Evolutionary conservation across 345 rosid species (phyloP).

Genomic region (Aethionema arabicum): DNA sequence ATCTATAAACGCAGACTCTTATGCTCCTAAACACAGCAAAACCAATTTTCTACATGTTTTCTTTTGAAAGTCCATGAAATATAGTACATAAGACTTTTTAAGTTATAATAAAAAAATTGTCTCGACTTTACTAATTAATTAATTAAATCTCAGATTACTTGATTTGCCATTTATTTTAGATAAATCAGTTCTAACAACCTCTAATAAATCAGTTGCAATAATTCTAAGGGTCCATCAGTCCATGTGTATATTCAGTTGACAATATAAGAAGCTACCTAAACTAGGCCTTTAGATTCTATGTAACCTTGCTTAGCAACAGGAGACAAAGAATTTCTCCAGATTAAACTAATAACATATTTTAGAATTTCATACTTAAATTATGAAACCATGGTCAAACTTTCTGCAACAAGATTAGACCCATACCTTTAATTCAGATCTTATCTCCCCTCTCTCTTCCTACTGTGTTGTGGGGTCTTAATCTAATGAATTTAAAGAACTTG

Average conservation of each 20-base stretch:
- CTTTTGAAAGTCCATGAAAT: too few relatives aligned
- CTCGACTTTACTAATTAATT: too few relatives aligned
- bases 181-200: too few relatives aligned
- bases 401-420: conserved; percentile 55
- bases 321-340: conserved; percentile 15
- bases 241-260: background rate
- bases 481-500: conserved; percentile 26
- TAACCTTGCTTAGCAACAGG: background rate
- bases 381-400: conserved; percentile 52
- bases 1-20: too few relatives aligned
- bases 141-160: too few relatives aligned
- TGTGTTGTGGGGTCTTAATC: conserved; percentile 63
- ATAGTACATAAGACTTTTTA: too few relatives aligned
- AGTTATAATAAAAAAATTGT: too few relatives aligned
- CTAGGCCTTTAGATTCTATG: conserved; percentile 1
- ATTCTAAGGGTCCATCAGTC: background rate
- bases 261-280: conserved; percentile 21
- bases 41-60: too few relatives aligned
- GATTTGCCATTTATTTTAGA: too few relatives aligned
- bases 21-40: too few relatives aligned
- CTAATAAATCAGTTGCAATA: background rate
- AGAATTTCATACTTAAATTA: conserved; percentile 33
- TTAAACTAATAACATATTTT: conserved; percentile 36
- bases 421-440: conserved; percentile 58
- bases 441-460: conserved; percentile 44